Evolutionary conservation across 1,284 basidiomycete genomes (phyloP), one percentile per base, ranked within the genome.

Genomic region (Tremellales sp.): DNA sequence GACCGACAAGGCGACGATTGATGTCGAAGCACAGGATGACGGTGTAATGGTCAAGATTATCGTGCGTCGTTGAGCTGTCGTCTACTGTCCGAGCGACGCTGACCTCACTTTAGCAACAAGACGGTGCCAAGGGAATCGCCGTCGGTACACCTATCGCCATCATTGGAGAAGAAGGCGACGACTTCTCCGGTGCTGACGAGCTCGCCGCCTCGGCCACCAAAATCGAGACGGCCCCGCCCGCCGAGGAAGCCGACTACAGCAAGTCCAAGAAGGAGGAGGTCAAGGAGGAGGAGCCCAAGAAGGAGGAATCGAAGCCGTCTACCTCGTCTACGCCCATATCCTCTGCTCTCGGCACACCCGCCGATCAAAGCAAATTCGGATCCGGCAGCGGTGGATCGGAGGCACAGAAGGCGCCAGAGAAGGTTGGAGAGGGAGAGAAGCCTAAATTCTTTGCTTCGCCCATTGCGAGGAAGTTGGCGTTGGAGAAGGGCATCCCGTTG

Each of bases 1-100:
- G 84, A 97, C 94, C 42, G 93, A 97, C 83, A 97, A 97, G 80
- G 94, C 94, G 14, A 94, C 91, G 34, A 98, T 98, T 75, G 94
- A 98, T 74, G 94, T 98, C 22, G 94, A 98, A 75, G 91, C 94
- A 13, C 91, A 92, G 75, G 94, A 98, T 41, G 93, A 97, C 60
- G 94, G 94, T 67, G 76, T 97, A 53, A 76, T 98, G 51, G 93
- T 87, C 45, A 97, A 97, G 81, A 95, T 81, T 60, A 64, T 81
- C 45, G 76, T 78, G 57, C 56, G 76, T 73, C 19, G 8, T 37
- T 39, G 25, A 43, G 37, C 5, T 5, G 12, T 29, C 39, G 19
- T 8, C 14, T 16, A 22, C 14, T 16, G 13, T 45, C 27, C 38
- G 10, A 18, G 16, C 7, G 13, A 5, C 12, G 44, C 19, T 40